Conservation (phyloP, 2,329 filamentous ascomycete species). For the Purpureocillium takamizusanense region DNA sequence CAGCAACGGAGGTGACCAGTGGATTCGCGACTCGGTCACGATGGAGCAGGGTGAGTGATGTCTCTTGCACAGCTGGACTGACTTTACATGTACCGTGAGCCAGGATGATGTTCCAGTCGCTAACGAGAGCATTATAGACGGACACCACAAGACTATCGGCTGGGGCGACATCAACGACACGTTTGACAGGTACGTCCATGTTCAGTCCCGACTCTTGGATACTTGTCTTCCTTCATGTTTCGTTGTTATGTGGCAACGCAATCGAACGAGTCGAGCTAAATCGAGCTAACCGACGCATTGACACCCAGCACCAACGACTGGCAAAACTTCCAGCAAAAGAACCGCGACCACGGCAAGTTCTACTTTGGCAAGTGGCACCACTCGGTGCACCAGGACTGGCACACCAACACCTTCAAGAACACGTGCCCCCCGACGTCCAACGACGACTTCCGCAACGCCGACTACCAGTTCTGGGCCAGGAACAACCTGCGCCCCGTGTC, state of each 20-base stretch:
- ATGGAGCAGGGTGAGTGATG: constrained; percentile 8
- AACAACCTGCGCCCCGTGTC: constrained; percentile 9
- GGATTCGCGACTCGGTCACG: constrained; percentile 6
- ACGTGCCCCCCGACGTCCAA: constrained; percentile 8
- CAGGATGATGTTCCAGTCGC: constrained; percentile 1
- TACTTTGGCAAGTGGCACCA: constrained; percentile 11
- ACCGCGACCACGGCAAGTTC: constrained; percentile 10
- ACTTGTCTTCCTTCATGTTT: too few relatives aligned
- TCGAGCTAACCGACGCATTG: background rate
- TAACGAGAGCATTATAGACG: constrained; percentile 4
- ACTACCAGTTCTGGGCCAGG: constrained; percentile 10
- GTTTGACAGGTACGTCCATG: constrained; percentile 10
- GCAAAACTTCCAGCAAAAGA: constrained; percentile 9
- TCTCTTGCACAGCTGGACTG: too few relatives aligned
- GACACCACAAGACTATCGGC: constrained; percentile 7
- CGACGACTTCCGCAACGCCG: constrained; percentile 8
- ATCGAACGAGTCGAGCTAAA: background rate
- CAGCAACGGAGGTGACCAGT: constrained; percentile 8
- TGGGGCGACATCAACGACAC: constrained; percentile 12
- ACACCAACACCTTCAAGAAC: constrained; percentile 9
- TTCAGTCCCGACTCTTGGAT: too few relatives aligned
- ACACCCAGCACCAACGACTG: constrained; percentile 3
- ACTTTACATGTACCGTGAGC: too few relatives aligned
- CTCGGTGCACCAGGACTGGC: constrained; percentile 9
- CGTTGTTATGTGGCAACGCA: too few relatives aligned